These are phyloP conservation scores for Juglanconis oblonga DNA, from an alignment of 2,329 filamentous ascomycete species.

Conservation along the genomic window DNA sequence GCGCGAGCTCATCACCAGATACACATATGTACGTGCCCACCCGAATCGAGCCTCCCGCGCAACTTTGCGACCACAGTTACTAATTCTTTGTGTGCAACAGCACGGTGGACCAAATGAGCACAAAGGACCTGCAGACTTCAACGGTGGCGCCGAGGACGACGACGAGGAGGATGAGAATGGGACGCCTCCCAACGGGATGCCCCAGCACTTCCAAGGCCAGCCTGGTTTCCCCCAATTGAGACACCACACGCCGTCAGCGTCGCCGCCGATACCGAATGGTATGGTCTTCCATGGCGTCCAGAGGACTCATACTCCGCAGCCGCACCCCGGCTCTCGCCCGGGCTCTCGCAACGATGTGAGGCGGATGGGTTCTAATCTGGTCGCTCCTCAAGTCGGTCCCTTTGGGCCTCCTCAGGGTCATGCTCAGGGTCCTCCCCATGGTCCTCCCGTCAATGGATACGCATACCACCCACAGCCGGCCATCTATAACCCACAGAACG, in stretches of 20 bases:
- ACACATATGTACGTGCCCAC: slow-evolving; percentile 74
- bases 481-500: slow-evolving; percentile 71
- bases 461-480: slow-evolving; percentile 82
- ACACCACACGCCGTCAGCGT: slow-evolving; percentile 79
- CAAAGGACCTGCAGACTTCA: slow-evolving; percentile 91
- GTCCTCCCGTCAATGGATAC: slow-evolving; percentile 59
- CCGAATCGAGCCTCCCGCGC: not conserved
- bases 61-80: slow-evolving; percentile 17
- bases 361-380: slow-evolving; percentile 71
- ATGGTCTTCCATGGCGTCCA: slow-evolving; percentile 57
- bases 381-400: slow-evolving; percentile 59
- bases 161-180: slow-evolving; percentile 74
- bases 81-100: slow-evolving; percentile 41
- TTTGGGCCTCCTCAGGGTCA: slow-evolving; percentile 37
- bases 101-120: slow-evolving; percentile 93
- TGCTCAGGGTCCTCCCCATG: slow-evolving; percentile 23
- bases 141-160: slow-evolving; percentile 82
- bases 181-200: slow-evolving; percentile 70
- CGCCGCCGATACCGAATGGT: slow-evolving; percentile 81
- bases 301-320: slow-evolving; percentile 79
- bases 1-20: slow-evolving; percentile 81
- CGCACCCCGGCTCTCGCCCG: slow-evolving; percentile 70
- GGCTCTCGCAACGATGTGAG: slow-evolving; percentile 78
- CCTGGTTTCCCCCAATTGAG: slow-evolving; percentile 76
- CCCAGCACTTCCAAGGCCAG: slow-evolving; percentile 67